Percentiles rank a stretch among this genome's conserved stretches.
phyloP scores from a whole-genome alignment of 352 stramenopile genomes.

The Phytophthora syringae region DNA sequence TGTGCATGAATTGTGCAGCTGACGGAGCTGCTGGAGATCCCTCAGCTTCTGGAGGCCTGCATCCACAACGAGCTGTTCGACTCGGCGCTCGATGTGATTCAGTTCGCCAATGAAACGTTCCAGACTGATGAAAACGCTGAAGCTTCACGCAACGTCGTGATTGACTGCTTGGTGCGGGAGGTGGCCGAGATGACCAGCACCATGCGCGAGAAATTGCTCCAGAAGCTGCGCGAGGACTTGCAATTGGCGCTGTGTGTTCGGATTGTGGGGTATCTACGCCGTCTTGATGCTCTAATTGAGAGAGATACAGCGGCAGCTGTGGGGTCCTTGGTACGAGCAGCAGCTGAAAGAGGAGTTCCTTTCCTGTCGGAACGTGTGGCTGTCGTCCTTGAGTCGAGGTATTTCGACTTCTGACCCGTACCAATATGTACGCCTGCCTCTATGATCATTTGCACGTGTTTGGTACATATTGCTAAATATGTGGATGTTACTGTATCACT shows the following conservation, averaged over 20 bases:
- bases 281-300: conserved; percentile 60
- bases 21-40: conserved; percentile 97
- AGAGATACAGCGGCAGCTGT: conserved; percentile 23
- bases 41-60: conserved; percentile 97
- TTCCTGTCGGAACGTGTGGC: conserved; percentile 74
- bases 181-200: conserved; percentile 67
- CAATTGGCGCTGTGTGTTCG: conserved; percentile 83
- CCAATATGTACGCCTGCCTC: conserved; percentile 66
- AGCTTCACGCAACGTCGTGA: conserved; percentile 58
- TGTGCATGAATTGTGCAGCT: conserved; percentile 56
- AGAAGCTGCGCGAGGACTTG: conserved; percentile 85
- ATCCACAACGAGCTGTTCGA: conserved; percentile 97
- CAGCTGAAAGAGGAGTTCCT: conserved; percentile 90
- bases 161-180: conserved; percentile 70
- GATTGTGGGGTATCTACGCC: conserved; percentile 79
- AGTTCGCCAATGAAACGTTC: conserved; percentile 89
- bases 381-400: conserved; percentile 63
- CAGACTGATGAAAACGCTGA: conserved; percentile 34
- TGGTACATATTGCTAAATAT: conserved; percentile 6
- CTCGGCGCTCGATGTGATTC: conserved; percentile 95
- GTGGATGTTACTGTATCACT: not conserved
- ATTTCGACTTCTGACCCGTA: conserved; percentile 77
- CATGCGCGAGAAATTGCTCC: conserved; percentile 78
- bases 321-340: conserved; percentile 65
- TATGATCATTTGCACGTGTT: not conserved